Evolutionary conservation across 495 filamentous ascomycete species (phyloP), one percentile per base, ranked within the genome.

Genomic region (Penicillium angulare): DNA sequence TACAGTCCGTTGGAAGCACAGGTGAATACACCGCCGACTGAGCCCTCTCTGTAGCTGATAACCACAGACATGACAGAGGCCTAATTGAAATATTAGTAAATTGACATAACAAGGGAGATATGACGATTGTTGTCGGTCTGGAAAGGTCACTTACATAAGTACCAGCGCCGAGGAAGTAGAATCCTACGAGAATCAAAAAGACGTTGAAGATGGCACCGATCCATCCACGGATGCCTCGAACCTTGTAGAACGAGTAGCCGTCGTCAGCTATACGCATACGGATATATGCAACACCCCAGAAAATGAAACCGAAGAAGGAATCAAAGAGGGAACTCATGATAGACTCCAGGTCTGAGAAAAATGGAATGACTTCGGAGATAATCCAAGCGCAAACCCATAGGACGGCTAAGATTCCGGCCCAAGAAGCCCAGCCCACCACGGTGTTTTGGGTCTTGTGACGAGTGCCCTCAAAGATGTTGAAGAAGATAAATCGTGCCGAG

Each of bases 221-320:
- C 67, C 77, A 84, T 9, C 88, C 86, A 6, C 80, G 78, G 24
- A 85, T 52, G 20, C 82, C 83, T 31, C 81, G 72, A 0, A 75
- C 69, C 59, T 74, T 82, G 21, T 81, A 77, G 45, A 87, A 85
- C 1, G 68, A 66, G 3, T 81, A 71, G 3, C 85, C 81, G 52
- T 86, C 76, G 48, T 92, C 88, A 0, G 77, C 85, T 34, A 69
- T 64, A 13, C 89, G 76, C 90, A 95, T 91, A 24, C 88, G 82
- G 53, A 93, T 77, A 63, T 93, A 95, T 1, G 90, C 90, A 4
- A 88, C 80, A 23, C 89, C 90, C 90, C 90, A 95, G 78, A 93
- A 95, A 59, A 95, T 92, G 71, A 92, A 95, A 15, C 90, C 90
- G 52, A 95, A 95, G 73, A 93, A 95, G 20, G 86, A 90, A 66